Percentiles rank a stretch among this genome's conserved stretches.
Evolutionary conservation across 228 moss, liverwort and hornwort genomes (phyloP).

Genomic region (Sphagnum magellanicum): DNA sequence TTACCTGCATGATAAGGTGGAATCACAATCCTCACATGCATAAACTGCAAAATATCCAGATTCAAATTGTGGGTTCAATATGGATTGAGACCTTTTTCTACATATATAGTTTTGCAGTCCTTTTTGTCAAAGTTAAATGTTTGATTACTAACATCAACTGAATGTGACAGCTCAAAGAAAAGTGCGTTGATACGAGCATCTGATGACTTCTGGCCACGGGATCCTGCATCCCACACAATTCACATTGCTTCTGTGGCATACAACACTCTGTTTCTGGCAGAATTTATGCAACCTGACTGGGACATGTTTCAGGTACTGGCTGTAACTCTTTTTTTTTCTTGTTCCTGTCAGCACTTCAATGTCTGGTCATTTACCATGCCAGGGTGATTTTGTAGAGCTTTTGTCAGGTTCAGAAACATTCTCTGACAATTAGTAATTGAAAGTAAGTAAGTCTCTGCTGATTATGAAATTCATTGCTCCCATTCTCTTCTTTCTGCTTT

Average conservation of each 20-base stretch:
- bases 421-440: too few species aligned
- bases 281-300: constrained; percentile 99
- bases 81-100: too few species aligned
- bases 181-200: constrained; percentile 86
- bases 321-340: too few species aligned
- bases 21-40: too few species aligned
- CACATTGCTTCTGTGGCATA: constrained; percentile 96
- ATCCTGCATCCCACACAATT: constrained; percentile 95
- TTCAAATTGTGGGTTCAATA: too few species aligned
- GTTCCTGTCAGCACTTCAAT: too few species aligned
- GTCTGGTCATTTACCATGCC: neutral
- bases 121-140: too few species aligned
- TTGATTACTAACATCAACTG: too few species aligned
- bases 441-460: neutral
- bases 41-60: too few species aligned
- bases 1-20: too few species aligned
- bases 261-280: constrained; percentile 85
- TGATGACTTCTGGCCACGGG: constrained; percentile 94
- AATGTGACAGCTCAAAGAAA: constrained; percentile 66
- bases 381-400: neutral
- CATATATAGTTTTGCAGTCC: too few species aligned
- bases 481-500: neutral
- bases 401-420: too few species aligned
- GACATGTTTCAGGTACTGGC: constrained; percentile 85
- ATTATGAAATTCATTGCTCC: neutral